Evolutionary conservation across 768 basidiomycete genomes (phyloP).

Genomic region (Royoungia palumana): DNA sequence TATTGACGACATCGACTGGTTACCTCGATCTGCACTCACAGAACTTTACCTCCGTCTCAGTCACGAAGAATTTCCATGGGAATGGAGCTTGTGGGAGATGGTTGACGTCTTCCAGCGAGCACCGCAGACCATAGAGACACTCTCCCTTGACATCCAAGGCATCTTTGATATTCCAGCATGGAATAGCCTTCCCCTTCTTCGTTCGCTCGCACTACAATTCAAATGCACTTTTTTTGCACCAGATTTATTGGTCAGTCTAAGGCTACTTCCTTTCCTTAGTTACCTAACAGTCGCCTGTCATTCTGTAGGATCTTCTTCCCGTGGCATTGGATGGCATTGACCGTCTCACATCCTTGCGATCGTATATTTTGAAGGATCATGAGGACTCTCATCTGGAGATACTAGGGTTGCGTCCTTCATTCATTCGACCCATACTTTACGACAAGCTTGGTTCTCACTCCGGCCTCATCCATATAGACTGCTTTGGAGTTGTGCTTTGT

Average conservation of each 20-base stretch:
- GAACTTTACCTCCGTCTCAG: too few relatives aligned
- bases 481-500: neutral
- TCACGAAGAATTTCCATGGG: too few relatives aligned
- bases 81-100: too few relatives aligned
- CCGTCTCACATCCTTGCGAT: neutral
- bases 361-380: neutral
- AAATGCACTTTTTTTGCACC: too few relatives aligned
- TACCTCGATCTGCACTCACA: neutral
- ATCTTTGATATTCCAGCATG: neutral
- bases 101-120: neutral
- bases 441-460: neutral
- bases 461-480: neutral
- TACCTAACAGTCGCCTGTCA: too few relatives aligned
- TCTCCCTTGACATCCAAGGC: neutral
- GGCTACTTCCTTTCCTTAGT: too few relatives aligned
- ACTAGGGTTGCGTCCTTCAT: neutral
- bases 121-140: neutral
- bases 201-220: slow-evolving; percentile 2
- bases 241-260: too few relatives aligned
- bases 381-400: too few relatives aligned
- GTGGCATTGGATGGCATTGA: neutral
- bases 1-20: neutral
- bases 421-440: neutral
- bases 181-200: slow-evolving; percentile 1
- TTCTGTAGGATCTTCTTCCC: too few relatives aligned